Conservation (phyloP, 805 yeast genomes). For the Torulaspora indica region DNA sequence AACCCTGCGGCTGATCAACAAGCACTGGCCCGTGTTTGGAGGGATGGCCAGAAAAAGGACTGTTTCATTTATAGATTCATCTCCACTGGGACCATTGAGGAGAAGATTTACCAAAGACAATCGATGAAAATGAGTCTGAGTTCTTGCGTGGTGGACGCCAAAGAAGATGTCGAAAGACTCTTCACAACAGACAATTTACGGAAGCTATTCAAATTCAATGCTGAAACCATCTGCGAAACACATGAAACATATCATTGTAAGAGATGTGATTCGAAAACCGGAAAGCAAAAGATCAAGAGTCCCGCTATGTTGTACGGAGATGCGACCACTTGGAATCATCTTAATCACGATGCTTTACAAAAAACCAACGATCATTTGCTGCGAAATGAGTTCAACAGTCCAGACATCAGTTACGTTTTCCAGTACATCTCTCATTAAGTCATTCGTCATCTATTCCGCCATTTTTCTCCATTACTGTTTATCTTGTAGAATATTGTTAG, state of each 20-base stretch:
- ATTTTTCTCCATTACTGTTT: background rate
- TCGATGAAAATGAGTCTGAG: slow-evolving; percentile 89
- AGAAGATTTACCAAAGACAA: slow-evolving; percentile 92
- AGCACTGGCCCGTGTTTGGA: slow-evolving; percentile 96
- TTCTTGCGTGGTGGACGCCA: slow-evolving; percentile 95
- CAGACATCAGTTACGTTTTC: slow-evolving; percentile 79
- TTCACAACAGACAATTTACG: slow-evolving; percentile 78
- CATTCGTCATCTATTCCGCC: background rate
- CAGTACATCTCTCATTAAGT: slow-evolving; percentile 79
- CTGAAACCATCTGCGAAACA: slow-evolving; percentile 74
- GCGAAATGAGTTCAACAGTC: slow-evolving; percentile 62
- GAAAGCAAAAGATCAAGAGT: slow-evolving; percentile 58
- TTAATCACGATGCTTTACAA: slow-evolving; percentile 55
- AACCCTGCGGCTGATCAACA: slow-evolving; percentile 98
- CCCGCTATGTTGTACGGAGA: slow-evolving; percentile 95
- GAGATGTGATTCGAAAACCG: slow-evolving; percentile 53
- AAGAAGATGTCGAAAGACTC: slow-evolving; percentile 87
- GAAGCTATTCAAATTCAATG: slow-evolving; percentile 67
- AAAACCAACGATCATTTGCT: slow-evolving; percentile 73
- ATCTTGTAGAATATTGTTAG: background rate
- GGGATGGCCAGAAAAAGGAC: slow-evolving; percentile 97
- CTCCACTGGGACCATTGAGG: slow-evolving; percentile 93
- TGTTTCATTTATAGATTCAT: slow-evolving; percentile 93
- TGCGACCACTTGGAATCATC: slow-evolving; percentile 96
- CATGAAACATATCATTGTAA: slow-evolving; percentile 89